Conservation (phyloP, 805 yeast species). For the Lachancea fermentati region DNA sequence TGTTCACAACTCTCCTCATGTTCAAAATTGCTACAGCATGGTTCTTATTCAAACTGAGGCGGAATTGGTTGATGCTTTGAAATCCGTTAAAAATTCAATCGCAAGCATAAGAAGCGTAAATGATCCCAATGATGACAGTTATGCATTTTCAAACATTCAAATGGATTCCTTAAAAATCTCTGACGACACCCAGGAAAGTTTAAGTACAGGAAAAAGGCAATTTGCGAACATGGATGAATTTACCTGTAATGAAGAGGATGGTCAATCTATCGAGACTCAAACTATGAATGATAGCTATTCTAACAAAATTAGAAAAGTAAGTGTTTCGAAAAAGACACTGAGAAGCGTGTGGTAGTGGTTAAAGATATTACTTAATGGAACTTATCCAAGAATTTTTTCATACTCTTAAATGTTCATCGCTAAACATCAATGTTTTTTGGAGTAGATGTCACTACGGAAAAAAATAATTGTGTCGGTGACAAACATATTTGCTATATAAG, state of each 20-base stretch:
- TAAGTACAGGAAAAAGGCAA: constrained; percentile 17
- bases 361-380: no score
- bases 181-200: constrained; percentile 14
- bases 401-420: background rate
- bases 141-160: constrained; percentile 15
- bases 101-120: background rate
- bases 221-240: constrained; percentile 18
- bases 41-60: constrained; percentile 4
- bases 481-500: background rate
- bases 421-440: background rate
- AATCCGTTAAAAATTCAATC: background rate
- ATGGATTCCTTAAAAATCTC: constrained; percentile 17
- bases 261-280: constrained; percentile 15
- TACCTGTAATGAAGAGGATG: constrained; percentile 15
- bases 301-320: constrained; percentile 26
- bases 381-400: no score
- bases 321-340: constrained; percentile 30
- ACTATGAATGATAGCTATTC: constrained; percentile 2
- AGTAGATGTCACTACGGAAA: background rate
- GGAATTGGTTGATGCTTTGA: background rate
- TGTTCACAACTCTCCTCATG: constrained; percentile 12
- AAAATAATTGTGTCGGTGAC: background rate
- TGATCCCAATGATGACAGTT: background rate
- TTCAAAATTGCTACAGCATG: constrained; percentile 20
- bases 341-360: constrained; percentile 24